Evolutionary conservation across 495 filamentous ascomycete species (phyloP).

Genomic region (Apodospora peruviana): DNA sequence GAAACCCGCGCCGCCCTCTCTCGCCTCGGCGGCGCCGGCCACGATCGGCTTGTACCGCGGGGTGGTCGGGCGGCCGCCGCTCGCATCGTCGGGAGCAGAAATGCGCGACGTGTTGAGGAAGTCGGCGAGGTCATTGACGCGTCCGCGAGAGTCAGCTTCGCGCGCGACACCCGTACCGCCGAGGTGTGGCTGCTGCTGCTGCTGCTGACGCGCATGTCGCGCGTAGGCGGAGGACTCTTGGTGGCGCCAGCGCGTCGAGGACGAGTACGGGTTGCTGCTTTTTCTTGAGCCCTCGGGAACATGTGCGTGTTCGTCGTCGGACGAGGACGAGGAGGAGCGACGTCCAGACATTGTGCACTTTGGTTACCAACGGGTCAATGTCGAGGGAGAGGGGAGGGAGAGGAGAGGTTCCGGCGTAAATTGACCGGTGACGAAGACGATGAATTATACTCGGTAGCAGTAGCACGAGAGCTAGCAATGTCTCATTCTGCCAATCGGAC

Average conservation of each 20-base stretch:
- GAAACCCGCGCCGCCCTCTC: not conserved
- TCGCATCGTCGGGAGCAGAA: slow-evolving; percentile 24
- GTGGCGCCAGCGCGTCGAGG: slow-evolving; percentile 44
- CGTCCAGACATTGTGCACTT: not conserved
- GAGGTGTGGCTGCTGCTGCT: slow-evolving; percentile 24
- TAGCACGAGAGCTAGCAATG: too few species aligned
- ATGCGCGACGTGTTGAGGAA: slow-evolving; percentile 46
- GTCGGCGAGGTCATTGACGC: slow-evolving; percentile 41
- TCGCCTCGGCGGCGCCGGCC: slow-evolving; percentile 28
- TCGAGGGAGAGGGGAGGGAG: too few species aligned
- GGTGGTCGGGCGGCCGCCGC: slow-evolving; percentile 11
- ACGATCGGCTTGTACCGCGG: slow-evolving; percentile 38
- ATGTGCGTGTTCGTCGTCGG: slow-evolving; percentile 26
- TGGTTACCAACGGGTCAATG: too few species aligned
- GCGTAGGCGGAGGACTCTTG: slow-evolving; percentile 46
- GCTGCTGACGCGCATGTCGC: slow-evolving; percentile 7
- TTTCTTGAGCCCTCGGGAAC: slow-evolving; percentile 11
- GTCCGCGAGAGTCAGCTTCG: slow-evolving; percentile 31
- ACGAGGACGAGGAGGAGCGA: slow-evolving; percentile 5
- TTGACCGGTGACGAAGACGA: too few species aligned
- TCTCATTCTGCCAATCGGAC: too few species aligned
- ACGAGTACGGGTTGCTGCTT: slow-evolving; percentile 47
- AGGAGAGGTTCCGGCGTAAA: too few species aligned
- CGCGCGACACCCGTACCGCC: slow-evolving; percentile 19
- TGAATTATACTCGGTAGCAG: too few species aligned